Percentiles rank a stretch among this genome's conserved stretches.
These are phyloP conservation scores for Aspergillus fructus DNA, from an alignment of 2,329 filamentous ascomycete species.

Conservation along the genomic window DNA sequence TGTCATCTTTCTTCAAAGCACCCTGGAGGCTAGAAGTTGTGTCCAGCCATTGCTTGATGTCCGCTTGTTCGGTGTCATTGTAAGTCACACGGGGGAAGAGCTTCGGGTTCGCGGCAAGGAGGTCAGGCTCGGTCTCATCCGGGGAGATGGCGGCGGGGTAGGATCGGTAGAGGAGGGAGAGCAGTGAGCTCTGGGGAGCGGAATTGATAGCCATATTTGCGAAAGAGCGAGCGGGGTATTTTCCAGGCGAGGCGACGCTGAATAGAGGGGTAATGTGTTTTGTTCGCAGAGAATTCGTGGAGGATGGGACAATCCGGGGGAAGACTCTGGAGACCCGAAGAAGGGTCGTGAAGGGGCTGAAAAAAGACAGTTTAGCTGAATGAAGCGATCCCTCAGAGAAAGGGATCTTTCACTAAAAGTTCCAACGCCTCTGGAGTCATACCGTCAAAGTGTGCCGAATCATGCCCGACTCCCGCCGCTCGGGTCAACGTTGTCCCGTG, in stretches of 20 bases:
- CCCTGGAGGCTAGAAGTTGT: conserved; percentile 69
- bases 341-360: conserved; percentile 17
- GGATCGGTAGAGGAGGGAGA: conserved; percentile 46
- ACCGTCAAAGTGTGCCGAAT: conserved; percentile 14
- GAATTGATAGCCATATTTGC: conserved; percentile 29
- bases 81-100: conserved; percentile 72
- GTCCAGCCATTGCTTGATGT: conserved; percentile 86
- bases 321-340: conserved; percentile 19
- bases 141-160: conserved; percentile 42
- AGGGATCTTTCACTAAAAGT: conserved; percentile 17
- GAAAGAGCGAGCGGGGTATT: conserved; percentile 17
- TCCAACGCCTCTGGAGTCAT: conserved; percentile 7
- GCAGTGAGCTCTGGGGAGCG: conserved; percentile 42
- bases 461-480: conserved; percentile 5
- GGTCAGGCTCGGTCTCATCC: conserved; percentile 43
- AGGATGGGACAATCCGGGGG: conserved; percentile 17
- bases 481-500: conserved; percentile 5
- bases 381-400: conserved; percentile 15
- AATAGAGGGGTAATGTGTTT: conserved; percentile 26
- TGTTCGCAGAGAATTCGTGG: conserved; percentile 6
- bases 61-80: conserved; percentile 74
- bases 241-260: conserved; percentile 21
- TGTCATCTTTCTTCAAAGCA: conserved; percentile 50
- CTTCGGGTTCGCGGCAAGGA: conserved; percentile 52
- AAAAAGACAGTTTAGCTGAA: conserved; percentile 19